phyloP scores from a whole-genome alignment of 2,329 filamentous ascomycete genomes.

The Dactylellina sp. region DNA sequence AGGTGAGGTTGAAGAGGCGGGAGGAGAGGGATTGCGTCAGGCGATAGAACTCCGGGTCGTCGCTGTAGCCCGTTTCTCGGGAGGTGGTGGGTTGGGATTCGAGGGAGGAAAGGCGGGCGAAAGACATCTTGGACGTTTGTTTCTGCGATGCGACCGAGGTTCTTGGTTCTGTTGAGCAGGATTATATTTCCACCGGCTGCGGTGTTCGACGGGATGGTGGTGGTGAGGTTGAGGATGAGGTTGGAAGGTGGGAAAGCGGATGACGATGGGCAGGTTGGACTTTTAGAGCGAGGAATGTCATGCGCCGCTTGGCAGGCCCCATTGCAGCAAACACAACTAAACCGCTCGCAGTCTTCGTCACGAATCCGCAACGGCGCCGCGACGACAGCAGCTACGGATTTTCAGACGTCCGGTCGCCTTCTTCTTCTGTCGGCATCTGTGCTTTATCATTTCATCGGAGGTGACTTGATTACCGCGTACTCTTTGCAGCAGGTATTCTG shows the following conservation, averaged over 20 bases:
- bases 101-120: conserved; percentile 84
- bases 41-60: conserved; percentile 90
- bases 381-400: background rate
- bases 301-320: conserved; percentile 48
- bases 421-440: too few relatives aligned
- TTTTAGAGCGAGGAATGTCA: too few relatives aligned
- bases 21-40: conserved; percentile 86
- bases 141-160: conserved; percentile 6
- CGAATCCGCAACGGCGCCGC: background rate
- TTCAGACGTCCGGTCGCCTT: too few relatives aligned
- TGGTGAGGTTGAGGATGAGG: conserved; percentile 2
- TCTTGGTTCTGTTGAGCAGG: background rate
- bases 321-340: background rate
- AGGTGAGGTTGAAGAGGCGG: conserved; percentile 87
- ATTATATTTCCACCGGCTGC: background rate
- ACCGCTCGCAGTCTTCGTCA: conserved; percentile 4
- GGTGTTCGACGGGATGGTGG: background rate
- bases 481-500: too few relatives aligned
- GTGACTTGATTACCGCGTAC: too few relatives aligned
- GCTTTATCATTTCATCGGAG: too few relatives aligned
- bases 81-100: conserved; percentile 80
- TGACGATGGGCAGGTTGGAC: conserved; percentile 15
- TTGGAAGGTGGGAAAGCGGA: conserved; percentile 18
- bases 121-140: conserved; percentile 75
- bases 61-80: conserved; percentile 80